phyloP scores from a whole-genome alignment of 1,284 basidiomycete genomes.

The Bjerkandera adusta region DNA sequence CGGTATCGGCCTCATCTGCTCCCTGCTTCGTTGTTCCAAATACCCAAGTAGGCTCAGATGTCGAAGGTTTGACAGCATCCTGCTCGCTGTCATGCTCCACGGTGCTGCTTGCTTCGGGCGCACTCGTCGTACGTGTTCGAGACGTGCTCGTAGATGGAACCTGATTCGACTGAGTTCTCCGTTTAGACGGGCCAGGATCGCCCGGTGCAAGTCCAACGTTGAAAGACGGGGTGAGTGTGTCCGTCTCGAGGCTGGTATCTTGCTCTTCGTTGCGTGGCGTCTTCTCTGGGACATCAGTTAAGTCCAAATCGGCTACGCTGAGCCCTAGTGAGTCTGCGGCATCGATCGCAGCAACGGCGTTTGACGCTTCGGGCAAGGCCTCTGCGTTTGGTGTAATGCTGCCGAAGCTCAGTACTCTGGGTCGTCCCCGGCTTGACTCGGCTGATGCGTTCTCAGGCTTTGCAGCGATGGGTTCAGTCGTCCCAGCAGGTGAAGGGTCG shows the following conservation, averaged over 20 bases:
- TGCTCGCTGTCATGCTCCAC: too few relatives aligned
- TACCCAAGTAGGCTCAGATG: slow-evolving; percentile 43
- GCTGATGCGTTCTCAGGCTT: slow-evolving; percentile 3
- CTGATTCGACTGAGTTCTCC: slow-evolving; percentile 31
- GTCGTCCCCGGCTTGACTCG: slow-evolving; percentile 14
- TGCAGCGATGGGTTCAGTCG: neutral
- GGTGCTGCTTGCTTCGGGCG: too few relatives aligned
- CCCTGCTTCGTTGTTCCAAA: slow-evolving; percentile 48
- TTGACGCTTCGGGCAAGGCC: slow-evolving; percentile 12
- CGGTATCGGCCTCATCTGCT: slow-evolving; percentile 17
- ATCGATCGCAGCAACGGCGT: slow-evolving; percentile 16
- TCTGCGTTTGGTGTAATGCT: slow-evolving; percentile 37
- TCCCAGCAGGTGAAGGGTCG: neutral
- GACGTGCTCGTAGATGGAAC: too few relatives aligned
- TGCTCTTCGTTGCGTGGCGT: slow-evolving; percentile 24
- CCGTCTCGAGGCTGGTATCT: slow-evolving; percentile 9
- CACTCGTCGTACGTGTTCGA: too few relatives aligned
- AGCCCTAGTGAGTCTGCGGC: slow-evolving; percentile 1
- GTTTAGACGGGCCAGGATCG: slow-evolving; percentile 37
- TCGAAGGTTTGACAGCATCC: slow-evolving; percentile 20
- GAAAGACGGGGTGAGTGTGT: slow-evolving; percentile 34
- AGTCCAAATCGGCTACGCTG: slow-evolving; percentile 8
- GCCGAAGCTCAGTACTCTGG: slow-evolving; percentile 47
- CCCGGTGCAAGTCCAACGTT: slow-evolving; percentile 45
- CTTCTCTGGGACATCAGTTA: slow-evolving; percentile 17